Evolutionary conservation across 1,284 basidiomycete species (phyloP).

Genomic region (Volvariella surrecta): DNA sequence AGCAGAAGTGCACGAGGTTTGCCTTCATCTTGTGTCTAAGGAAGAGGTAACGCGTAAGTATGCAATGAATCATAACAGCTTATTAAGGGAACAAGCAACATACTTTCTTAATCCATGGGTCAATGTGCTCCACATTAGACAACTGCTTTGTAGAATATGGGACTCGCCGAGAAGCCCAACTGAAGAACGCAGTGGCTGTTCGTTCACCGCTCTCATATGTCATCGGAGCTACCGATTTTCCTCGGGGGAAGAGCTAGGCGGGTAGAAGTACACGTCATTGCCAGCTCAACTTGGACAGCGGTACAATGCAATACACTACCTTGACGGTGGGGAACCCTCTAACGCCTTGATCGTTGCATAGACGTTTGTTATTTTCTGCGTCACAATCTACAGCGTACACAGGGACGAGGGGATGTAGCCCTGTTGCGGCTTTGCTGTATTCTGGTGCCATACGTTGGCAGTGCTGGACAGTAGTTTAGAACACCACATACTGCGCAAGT

Average conservation of each 20-base stretch:
- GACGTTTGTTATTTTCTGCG: conserved; percentile 67
- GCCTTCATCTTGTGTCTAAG: conserved; percentile 22
- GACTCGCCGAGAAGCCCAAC: conserved; percentile 70
- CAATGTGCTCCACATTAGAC: conserved; percentile 46
- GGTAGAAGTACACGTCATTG: background rate
- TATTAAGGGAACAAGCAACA: conserved; percentile 10
- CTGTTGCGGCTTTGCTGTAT: conserved; percentile 74
- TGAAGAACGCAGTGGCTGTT: conserved; percentile 64
- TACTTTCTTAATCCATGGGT: conserved; percentile 57
- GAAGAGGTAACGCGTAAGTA: conserved; percentile 2
- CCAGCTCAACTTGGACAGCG: conserved; percentile 2
- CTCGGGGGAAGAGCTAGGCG: conserved; percentile 66
- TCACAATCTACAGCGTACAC: conserved; percentile 92
- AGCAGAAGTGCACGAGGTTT: conserved; percentile 66
- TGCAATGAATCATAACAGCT: background rate
- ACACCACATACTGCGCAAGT: background rate
- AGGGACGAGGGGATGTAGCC: conserved; percentile 77
- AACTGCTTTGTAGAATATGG: conserved; percentile 64
- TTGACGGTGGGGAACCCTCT: conserved; percentile 94
- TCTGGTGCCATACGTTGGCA: conserved; percentile 86
- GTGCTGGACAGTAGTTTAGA: conserved; percentile 39
- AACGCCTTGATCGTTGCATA: conserved; percentile 82
- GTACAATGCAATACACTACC: conserved; percentile 22
- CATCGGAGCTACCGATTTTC: conserved; percentile 53
- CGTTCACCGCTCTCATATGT: conserved; percentile 69